Percentiles rank a stretch among this genome's conserved stretches.
phyloP scores from a whole-genome alignment of 345 rosid genomes.

The Cardamine occulta region DNA sequence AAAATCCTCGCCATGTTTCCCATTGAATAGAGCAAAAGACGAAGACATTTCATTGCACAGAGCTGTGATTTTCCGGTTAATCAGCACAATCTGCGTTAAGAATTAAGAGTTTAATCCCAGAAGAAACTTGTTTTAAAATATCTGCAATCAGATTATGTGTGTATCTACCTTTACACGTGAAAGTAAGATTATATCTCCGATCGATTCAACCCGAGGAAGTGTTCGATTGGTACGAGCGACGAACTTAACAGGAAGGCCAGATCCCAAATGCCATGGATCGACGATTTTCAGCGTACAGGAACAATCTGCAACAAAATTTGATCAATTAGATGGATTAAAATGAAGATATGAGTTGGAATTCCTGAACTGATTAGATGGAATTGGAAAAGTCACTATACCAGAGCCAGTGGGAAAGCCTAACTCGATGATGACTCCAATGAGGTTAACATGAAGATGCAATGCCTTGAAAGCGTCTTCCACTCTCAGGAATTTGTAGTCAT shows the following conservation, averaged over 20 bases:
- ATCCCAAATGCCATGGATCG: conserved; percentile 37
- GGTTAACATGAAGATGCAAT: conserved; percentile 35
- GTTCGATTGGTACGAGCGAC: conserved; percentile 18
- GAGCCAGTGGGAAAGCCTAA: conserved; percentile 11
- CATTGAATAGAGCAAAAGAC: conserved; percentile 22
- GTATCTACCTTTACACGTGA: conserved; percentile 39
- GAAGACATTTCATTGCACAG: conserved; percentile 34
- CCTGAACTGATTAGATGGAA: not conserved
- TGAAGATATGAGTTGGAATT: conserved; percentile 10
- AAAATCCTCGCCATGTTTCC: not conserved
- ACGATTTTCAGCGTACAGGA: conserved; percentile 23
- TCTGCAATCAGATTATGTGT: not conserved
- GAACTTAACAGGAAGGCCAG: conserved; percentile 35
- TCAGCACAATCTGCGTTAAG: conserved; percentile 35
- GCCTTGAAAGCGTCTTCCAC: conserved; percentile 33
- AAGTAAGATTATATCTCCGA: conserved; percentile 33
- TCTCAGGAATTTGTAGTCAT: conserved; percentile 43
- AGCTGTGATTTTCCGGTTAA: conserved; percentile 36
- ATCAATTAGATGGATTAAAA: not conserved
- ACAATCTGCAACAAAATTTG: not conserved
- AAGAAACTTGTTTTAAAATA: not conserved
- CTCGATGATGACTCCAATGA: conserved; percentile 44
- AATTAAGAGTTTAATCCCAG: conserved; percentile 1
- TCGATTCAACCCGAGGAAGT: conserved; percentile 39
- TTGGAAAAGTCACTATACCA: conserved; percentile 14